Evolutionary conservation across 2,329 filamentous ascomycete genomes (phyloP), one percentile per base, ranked within the genome.

Genomic region (Dactylellina drechsleri): DNA sequence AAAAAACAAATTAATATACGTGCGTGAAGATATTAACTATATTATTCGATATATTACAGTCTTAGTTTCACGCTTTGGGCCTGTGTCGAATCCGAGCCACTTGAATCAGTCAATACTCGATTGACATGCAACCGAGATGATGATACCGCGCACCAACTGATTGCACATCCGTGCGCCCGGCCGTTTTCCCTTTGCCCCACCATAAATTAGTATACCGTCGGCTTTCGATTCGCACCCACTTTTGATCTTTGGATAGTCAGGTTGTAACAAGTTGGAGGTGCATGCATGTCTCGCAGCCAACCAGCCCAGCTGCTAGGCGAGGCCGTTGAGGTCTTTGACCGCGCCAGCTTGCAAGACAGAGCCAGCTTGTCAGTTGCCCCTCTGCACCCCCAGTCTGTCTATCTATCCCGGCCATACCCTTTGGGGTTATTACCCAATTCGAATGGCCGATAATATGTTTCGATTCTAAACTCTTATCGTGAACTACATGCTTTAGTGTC

Each of bases 321-420:
- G 52, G 66, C 59, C 36, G 41, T 59, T 54, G 59, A 52, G 18
- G 45, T 45, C 18, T 65, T 71, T 28, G 36, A 13, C 49, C 15
- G 16, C 28, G 52, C 59, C 3, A 54, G 45, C 53, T 58, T 50
- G 15, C 7, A 45, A n/a, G 23, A 58, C 10, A 64, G 66, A 59
- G 16, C 16, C 43, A 36, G 58, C 8, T 71, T 71, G 66, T 71
- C 16, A 54, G 66, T 64, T 23, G 31, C 41, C 12, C 8, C 16
- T n/a, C 54, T 15, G 23, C 23, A 23, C 23, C 23, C 23, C 23
- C 23, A 23, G 23, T 23, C 5, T 10, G 6, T 40, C 12, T 59
- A 6, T 20, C 26, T 61, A 15, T 18, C 15, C 31, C 59, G 28
- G 31, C 59, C 36, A 47, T 45, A 36, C 31, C 15, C 43, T 49